Evolutionary conservation across 257 asterid genomes (phyloP).

Genomic region (Mitragyna speciosa): DNA sequence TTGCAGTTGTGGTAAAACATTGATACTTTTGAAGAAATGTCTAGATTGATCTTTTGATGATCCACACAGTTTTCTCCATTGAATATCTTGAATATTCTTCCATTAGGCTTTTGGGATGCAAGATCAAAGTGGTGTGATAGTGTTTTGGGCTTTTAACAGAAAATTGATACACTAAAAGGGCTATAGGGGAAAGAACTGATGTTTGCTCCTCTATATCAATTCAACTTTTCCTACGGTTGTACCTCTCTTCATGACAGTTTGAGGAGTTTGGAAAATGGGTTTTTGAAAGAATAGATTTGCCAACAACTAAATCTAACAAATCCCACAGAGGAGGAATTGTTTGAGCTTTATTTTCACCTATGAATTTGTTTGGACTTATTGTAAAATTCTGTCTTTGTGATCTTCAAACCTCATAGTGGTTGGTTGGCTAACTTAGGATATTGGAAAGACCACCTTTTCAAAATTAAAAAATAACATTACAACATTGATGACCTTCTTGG

Average conservation of each 20-base stretch:
- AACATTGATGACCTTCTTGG: background rate
- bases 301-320: conserved; percentile 53
- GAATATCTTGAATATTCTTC: conserved; percentile 27
- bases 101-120: conserved; percentile 21
- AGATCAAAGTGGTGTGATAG: conserved; percentile 5
- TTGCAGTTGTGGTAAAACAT: conserved; percentile 56
- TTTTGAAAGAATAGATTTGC: conserved; percentile 47
- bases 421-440: conserved; percentile 30
- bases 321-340: conserved; percentile 33
- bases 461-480: conserved; percentile 14
- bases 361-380: conserved; percentile 26
- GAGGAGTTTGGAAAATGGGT: conserved; percentile 31
- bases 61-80: conserved; percentile 43
- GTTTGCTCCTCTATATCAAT: conserved; percentile 11
- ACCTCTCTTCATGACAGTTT: conserved; percentile 18
- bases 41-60: conserved; percentile 68
- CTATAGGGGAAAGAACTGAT: background rate
- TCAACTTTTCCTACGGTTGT: background rate
- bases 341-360: conserved; percentile 32
- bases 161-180: background rate
- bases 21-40: conserved; percentile 61
- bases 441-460: conserved; percentile 15
- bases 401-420: conserved; percentile 13
- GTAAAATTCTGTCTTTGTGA: conserved; percentile 20
- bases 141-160: conserved; percentile 18